Conservation (phyloP, 176 grass and related monocot genomes). For the Oryza coarctata region DNA sequence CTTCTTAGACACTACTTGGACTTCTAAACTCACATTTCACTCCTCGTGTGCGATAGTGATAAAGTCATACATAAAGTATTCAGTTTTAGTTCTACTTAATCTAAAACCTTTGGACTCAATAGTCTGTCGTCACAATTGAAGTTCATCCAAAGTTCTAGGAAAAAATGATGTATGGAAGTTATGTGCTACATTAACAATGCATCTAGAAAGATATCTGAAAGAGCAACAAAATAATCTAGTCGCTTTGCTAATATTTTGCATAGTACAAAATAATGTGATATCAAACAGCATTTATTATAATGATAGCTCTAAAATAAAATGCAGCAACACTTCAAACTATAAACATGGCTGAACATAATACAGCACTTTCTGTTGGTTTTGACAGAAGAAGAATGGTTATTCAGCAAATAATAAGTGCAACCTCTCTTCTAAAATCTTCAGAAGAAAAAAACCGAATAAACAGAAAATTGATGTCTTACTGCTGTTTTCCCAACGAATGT, state of each 20-base stretch:
- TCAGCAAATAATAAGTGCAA: background rate
- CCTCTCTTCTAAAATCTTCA: background rate
- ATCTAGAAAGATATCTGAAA: background rate
- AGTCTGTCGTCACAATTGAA: too few species aligned
- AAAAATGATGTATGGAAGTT: background rate
- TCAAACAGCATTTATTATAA: background rate
- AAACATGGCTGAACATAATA: conserved; percentile 1
- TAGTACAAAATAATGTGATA: background rate
- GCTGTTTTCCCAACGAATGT: conserved; percentile 85
- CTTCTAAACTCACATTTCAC: too few species aligned
- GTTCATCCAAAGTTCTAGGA: background rate
- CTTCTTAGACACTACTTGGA: too few species aligned
- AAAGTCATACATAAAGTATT: too few species aligned
- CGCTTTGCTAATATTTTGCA: background rate
- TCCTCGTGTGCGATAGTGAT: too few species aligned
- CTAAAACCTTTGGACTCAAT: too few species aligned
- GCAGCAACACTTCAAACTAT: background rate
- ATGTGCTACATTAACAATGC: background rate
- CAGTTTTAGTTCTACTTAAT: too few species aligned
- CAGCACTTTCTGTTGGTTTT: background rate
- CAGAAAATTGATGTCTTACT: conserved; percentile 44
- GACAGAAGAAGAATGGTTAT: background rate
- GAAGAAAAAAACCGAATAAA: background rate
- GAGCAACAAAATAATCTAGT: background rate
- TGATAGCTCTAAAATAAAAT: background rate